Percentiles rank a stretch among this genome's conserved stretches.
Conservation (phyloP, 2,329 filamentous ascomycete species). For the Xylaria sp. region DNA sequence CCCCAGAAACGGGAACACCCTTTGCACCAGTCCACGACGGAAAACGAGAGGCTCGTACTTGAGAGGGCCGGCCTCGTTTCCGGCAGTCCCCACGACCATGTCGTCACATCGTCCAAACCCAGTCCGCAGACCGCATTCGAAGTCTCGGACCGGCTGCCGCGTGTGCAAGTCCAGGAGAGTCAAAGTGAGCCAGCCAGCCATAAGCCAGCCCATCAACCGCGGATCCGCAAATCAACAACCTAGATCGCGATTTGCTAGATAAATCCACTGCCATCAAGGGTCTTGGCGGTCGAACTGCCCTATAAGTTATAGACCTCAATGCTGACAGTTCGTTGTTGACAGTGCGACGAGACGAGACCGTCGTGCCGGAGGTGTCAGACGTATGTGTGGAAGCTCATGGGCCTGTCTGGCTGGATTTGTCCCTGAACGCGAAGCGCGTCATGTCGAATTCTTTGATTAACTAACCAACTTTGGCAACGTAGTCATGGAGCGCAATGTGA, state of each 20-base stretch:
- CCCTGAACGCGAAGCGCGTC: neutral
- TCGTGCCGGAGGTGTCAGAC: slow-evolving; percentile 37
- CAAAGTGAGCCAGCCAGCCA: slow-evolving; percentile 29
- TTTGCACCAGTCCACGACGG: neutral
- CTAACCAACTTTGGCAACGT: neutral
- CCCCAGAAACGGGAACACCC: too few relatives aligned
- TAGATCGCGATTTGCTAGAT: neutral
- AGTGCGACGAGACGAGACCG: slow-evolving; percentile 37
- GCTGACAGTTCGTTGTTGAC: slow-evolving; percentile 1
- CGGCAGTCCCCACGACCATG: slow-evolving; percentile 17
- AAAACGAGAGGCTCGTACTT: slow-evolving; percentile 21
- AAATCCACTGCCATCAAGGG: neutral
- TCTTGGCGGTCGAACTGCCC: neutral
- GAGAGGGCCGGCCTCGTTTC: slow-evolving; percentile 5
- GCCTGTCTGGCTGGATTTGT: neutral
- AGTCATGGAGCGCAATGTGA: slow-evolving; percentile 35
- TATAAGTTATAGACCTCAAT: neutral
- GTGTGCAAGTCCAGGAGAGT: slow-evolving; percentile 37
- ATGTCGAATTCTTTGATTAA: neutral
- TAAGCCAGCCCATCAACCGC: too few relatives aligned
- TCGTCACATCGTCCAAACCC: slow-evolving; percentile 27
- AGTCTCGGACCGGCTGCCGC: slow-evolving; percentile 36
- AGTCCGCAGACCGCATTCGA: slow-evolving; percentile 35
- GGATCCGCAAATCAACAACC: neutral
- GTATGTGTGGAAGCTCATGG: slow-evolving; percentile 19